phyloP scores from a whole-genome alignment of 2,329 filamentous ascomycete genomes.

The Alternaria sp. region DNA sequence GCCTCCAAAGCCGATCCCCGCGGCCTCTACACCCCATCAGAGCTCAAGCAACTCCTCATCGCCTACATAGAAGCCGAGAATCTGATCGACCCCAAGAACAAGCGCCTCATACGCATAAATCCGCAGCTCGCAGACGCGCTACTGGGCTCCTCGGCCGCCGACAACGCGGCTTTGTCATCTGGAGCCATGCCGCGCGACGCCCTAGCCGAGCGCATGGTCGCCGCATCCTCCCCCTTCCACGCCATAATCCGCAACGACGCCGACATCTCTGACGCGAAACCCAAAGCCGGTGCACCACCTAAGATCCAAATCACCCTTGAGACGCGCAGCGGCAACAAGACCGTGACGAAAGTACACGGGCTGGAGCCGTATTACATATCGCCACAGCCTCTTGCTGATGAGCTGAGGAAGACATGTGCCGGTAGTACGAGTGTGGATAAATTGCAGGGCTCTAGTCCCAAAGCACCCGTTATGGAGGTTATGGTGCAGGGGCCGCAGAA shows the following conservation, averaged over 20 bases:
- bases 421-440: constrained; percentile 70
- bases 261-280: constrained; percentile 55
- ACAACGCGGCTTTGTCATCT: constrained; percentile 63
- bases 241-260: constrained; percentile 60
- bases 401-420: constrained; percentile 70
- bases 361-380: constrained; percentile 68
- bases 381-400: constrained; percentile 66
- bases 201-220: constrained; percentile 64
- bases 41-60: constrained; percentile 64
- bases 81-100: constrained; percentile 63
- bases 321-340: constrained; percentile 70
- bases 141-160: constrained; percentile 60
- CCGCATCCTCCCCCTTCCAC: constrained; percentile 63
- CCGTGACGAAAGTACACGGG: constrained; percentile 67
- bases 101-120: constrained; percentile 66
- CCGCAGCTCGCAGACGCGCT: constrained; percentile 68
- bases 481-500: constrained; percentile 72
- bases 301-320: constrained; percentile 67
- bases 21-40: constrained; percentile 64
- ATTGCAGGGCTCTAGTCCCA: constrained; percentile 64
- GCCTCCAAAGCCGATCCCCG: constrained; percentile 57
- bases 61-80: constrained; percentile 65
- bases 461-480: constrained; percentile 70
- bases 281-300: constrained; percentile 65
- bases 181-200: constrained; percentile 66